Conservation (phyloP, 257 asterid genomes). For the Solanum acaule region DNA sequence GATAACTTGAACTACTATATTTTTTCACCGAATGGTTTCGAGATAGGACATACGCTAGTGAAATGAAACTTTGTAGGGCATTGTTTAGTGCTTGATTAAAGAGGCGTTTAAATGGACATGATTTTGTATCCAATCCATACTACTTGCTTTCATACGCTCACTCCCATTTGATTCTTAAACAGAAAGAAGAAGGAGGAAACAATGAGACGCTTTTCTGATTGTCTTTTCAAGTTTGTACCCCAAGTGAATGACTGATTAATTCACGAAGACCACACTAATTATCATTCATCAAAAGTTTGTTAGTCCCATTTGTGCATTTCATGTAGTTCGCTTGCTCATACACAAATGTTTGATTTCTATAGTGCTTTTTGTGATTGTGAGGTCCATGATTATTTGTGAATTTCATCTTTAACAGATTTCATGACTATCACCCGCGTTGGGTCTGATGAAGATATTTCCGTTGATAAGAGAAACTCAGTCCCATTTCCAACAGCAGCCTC, state of each 20-base stretch:
- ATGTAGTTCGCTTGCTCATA: not conserved
- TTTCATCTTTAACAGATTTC: slow-evolving; percentile 28
- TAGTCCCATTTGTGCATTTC: not conserved
- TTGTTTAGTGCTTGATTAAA: not conserved
- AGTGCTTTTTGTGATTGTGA: not conserved
- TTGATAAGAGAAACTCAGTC: slow-evolving; percentile 23
- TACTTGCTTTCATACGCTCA: not conserved
- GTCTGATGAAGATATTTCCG: slow-evolving; percentile 29
- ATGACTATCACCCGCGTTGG: slow-evolving; percentile 34
- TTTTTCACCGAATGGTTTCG: not conserved
- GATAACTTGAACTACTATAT: not conserved
- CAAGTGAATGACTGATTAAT: too few species aligned
- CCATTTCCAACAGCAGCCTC: slow-evolving; percentile 18
- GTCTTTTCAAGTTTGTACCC: too few species aligned
- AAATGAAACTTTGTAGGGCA: not conserved
- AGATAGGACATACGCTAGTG: not conserved
- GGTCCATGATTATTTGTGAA: not conserved
- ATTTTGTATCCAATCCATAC: not conserved
- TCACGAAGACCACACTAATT: not conserved
- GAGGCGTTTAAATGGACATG: not conserved
- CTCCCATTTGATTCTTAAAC: not conserved
- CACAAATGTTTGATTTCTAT: not conserved
- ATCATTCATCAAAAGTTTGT: not conserved
- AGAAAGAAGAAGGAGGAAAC: not conserved
- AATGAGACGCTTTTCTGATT: not conserved